phyloP scores from a whole-genome alignment of 495 filamentous ascomycete species.

The Lasiosphaeriaceae sp. region DNA sequence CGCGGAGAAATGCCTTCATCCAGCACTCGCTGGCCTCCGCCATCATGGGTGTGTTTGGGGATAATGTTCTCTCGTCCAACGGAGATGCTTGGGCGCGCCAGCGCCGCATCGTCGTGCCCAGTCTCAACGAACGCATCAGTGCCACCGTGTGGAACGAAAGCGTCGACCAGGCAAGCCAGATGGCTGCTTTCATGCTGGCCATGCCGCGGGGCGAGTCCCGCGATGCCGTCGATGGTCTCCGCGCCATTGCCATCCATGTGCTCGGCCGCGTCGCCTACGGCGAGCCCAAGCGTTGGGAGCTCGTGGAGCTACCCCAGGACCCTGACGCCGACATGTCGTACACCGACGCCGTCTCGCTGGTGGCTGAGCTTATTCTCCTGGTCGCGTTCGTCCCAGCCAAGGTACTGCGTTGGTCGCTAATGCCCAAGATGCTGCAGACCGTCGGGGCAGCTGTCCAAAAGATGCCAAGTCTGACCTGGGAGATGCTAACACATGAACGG shows the following conservation, averaged over 20 bases:
- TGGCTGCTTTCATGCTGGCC: slow-evolving; percentile 24
- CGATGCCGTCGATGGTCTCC: slow-evolving; percentile 22
- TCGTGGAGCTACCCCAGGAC: slow-evolving; percentile 10
- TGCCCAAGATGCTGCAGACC: slow-evolving; percentile 24
- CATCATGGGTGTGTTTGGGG: slow-evolving; percentile 27
- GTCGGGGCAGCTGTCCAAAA: slow-evolving; percentile 25
- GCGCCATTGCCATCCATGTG: slow-evolving; percentile 39
- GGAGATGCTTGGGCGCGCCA: slow-evolving; percentile 37
- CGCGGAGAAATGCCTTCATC: slow-evolving; percentile 29
- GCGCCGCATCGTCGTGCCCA: slow-evolving; percentile 35
- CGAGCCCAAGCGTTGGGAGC: slow-evolving; percentile 28
- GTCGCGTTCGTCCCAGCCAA: slow-evolving; percentile 29
- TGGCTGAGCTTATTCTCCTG: slow-evolving; percentile 25
- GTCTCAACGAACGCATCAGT: slow-evolving; percentile 39
- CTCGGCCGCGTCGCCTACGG: slow-evolving; percentile 37
- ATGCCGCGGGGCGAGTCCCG: slow-evolving; percentile 19
- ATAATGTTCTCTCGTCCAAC: slow-evolving; percentile 29
- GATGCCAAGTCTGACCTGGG: slow-evolving; percentile 19
- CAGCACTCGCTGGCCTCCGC: slow-evolving; percentile 19
- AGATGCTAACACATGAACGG: slow-evolving; percentile 34
- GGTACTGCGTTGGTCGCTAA: slow-evolving; percentile 27
- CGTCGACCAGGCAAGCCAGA: slow-evolving; percentile 26
- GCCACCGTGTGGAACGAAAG: slow-evolving; percentile 36
- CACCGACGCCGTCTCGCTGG: slow-evolving; percentile 30
- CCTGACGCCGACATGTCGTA: slow-evolving; percentile 28